These are phyloP conservation scores for Aciculosporium take DNA, from an alignment of 2,329 filamentous ascomycete genomes.

Conservation along the genomic window DNA sequence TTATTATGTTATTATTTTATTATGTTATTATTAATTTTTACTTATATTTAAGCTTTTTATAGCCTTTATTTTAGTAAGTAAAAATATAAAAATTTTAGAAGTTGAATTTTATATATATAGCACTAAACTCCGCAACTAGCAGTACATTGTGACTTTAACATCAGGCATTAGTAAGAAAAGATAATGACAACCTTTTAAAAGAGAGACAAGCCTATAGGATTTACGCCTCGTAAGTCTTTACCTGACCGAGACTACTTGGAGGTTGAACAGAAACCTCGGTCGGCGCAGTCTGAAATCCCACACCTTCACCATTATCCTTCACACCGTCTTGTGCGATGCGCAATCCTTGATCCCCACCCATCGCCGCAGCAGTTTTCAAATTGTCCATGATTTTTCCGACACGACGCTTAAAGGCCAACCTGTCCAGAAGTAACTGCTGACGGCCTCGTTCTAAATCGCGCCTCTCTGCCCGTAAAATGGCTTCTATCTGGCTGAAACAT, in stretches of 20 bases:
- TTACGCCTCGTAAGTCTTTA: constrained; percentile 45
- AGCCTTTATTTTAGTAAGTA: too few relatives aligned
- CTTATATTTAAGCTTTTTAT: too few relatives aligned
- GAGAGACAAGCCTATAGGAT: not conserved
- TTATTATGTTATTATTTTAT: too few relatives aligned
- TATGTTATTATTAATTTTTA: too few relatives aligned
- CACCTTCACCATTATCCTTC: constrained; percentile 32
- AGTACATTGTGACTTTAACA: constrained; percentile 1
- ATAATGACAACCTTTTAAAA: not conserved
- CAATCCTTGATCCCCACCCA: constrained; percentile 35
- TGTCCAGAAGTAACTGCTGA: constrained; percentile 86
- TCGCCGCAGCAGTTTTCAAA: constrained; percentile 40
- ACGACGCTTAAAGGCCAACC: constrained; percentile 76
- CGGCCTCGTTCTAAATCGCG: constrained; percentile 82
- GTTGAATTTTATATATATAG: too few relatives aligned
- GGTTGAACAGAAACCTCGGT: constrained; percentile 34
- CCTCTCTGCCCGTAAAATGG: constrained; percentile 79
- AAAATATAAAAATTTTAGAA: too few relatives aligned
- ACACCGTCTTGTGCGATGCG: constrained; percentile 31
- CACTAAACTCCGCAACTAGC: constrained; percentile 3
- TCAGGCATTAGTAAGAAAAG: not conserved
- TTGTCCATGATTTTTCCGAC: constrained; percentile 70
- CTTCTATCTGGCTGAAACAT: constrained; percentile 94
- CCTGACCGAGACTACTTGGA: constrained; percentile 37
- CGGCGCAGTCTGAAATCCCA: constrained; percentile 37